These are phyloP conservation scores for Daldinia loculata DNA, from an alignment of 495 filamentous ascomycete genomes.

Conservation along the genomic window DNA sequence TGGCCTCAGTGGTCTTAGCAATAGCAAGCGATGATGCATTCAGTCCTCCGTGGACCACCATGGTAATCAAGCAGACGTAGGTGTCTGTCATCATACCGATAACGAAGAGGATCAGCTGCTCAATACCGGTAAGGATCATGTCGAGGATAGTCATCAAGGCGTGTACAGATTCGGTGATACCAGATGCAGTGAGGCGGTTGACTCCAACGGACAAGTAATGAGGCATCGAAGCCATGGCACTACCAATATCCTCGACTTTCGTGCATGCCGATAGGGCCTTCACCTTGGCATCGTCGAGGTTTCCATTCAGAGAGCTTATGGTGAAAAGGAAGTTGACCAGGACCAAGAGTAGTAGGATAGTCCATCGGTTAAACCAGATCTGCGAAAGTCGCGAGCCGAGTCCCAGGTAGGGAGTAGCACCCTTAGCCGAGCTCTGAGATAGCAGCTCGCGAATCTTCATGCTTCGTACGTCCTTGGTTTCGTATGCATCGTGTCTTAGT, in stretches of 20 bases:
- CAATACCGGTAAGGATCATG: constrained; percentile 81
- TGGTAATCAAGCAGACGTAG: constrained; percentile 84
- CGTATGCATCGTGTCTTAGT: constrained; percentile 37
- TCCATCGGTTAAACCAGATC: constrained; percentile 97
- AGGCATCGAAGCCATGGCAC: constrained; percentile 96
- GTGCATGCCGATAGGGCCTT: constrained; percentile 90
- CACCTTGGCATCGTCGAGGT: constrained; percentile 75
- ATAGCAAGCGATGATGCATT: constrained; percentile 72
- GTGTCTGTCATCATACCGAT: constrained; percentile 89
- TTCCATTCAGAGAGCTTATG: constrained; percentile 70
- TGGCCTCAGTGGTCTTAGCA: constrained; percentile 71
- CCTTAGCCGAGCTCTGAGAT: constrained; percentile 40
- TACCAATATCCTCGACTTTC: constrained; percentile 91
- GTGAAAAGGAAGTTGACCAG: constrained; percentile 82
- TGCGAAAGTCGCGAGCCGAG: constrained; percentile 90
- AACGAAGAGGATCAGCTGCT: constrained; percentile 87
- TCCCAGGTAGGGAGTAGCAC: constrained; percentile 90
- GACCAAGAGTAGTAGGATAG: constrained; percentile 84
- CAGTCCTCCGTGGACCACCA: constrained; percentile 80
- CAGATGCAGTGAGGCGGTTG: constrained; percentile 81
- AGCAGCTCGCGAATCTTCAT: constrained; percentile 40
- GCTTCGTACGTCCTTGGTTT: constrained; percentile 33
- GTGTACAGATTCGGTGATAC: constrained; percentile 78
- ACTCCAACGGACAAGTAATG: constrained; percentile 89
- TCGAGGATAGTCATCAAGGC: constrained; percentile 78